These are phyloP conservation scores for Leptosphaerulina australis DNA, from an alignment of 2,329 filamentous ascomycete genomes.

Conservation along the genomic window DNA sequence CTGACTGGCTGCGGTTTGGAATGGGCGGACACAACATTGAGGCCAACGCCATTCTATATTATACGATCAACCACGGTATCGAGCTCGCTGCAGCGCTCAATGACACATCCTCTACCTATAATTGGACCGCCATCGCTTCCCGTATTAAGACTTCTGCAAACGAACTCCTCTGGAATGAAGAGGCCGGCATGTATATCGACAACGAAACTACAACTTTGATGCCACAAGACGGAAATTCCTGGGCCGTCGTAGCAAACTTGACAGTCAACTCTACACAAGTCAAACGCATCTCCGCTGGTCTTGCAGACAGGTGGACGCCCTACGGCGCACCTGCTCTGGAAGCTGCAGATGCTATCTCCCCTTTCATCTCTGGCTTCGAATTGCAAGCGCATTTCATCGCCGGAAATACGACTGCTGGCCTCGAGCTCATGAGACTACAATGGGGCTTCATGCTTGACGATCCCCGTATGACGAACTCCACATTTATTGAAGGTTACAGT, in stretches of 20 bases:
- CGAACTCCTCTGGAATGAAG: constrained; percentile 56
- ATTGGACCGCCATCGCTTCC: constrained; percentile 52
- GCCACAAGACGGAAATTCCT: constrained; percentile 54
- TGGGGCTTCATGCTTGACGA: constrained; percentile 65
- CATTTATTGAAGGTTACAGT: constrained; percentile 60
- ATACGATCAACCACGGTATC: constrained; percentile 61
- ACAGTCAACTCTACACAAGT: constrained; percentile 39
- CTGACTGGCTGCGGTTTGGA: constrained; percentile 58
- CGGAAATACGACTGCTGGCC: constrained; percentile 46
- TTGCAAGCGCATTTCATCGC: constrained; percentile 54
- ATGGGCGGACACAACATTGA: constrained; percentile 59
- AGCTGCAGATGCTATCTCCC: constrained; percentile 55
- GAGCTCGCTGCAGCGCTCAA: constrained; percentile 57
- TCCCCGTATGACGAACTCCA: constrained; percentile 59
- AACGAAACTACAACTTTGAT: constrained; percentile 61
- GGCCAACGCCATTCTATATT: constrained; percentile 55
- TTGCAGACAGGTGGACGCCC: constrained; percentile 48
- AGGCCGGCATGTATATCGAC: constrained; percentile 60
- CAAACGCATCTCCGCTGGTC: constrained; percentile 40
- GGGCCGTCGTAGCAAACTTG: constrained; percentile 51
- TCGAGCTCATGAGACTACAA: constrained; percentile 54
- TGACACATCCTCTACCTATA: constrained; percentile 49
- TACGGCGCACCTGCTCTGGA: constrained; percentile 57
- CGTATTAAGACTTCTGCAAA: constrained; percentile 56
- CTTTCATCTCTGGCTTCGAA: constrained; percentile 57